Base-by-base conservation (phyloP, 805 yeast genomes). In the Ogataea angusta region DNA sequence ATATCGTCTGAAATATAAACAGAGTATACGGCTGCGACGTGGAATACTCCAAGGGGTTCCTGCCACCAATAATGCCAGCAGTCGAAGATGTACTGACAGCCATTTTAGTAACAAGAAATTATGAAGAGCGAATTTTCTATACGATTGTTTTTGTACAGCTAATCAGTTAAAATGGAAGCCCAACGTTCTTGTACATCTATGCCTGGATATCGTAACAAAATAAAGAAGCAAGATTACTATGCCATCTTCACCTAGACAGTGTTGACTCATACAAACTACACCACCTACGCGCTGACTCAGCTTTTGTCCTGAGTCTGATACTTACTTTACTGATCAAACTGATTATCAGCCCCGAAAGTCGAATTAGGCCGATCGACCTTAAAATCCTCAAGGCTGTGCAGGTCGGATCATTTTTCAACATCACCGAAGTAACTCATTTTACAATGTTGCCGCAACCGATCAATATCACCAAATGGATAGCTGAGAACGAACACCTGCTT, bases 381-480 rank as follows among this genome's bases (percentile, higher is more conserved):
- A 19, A 24, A 13, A 3, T n/a, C 19, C 6, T 28, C 3, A 27
- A 19, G 32, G 32, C 38, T 19, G 32, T 35, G 14, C 13, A 7
- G 12, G 17, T 35, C 27, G 37, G 34, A 27, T 22, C 13, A 32
- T 26, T 27, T 30, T 36, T 36, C 21, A 29, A 26, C 12, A n/a
- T 13, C n/a, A 13, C 6, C 7, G 14, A 16, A 15, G 21, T 19
- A 18, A 27, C 13, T 9, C 24, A 12, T 3, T 8, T 14, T 6
- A 10, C 19, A 14, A 78, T 78, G 82, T 65, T 82, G 28, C 60
- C 76, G n/a, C 63, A 63, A 26, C 95, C 96, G 8, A 78, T 90
- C 30, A 83, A 89, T 59, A 73, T 90, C 51, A 75, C 78, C 21
- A 76, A 78, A 52, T 90, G 97, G 96, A 73, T 90, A 13, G 68